A percentile compares a stretch with the other conserved stretches of the same genome.
Conservation (phyloP, 257 asterid species). For the Solanum neorickii region DNA sequence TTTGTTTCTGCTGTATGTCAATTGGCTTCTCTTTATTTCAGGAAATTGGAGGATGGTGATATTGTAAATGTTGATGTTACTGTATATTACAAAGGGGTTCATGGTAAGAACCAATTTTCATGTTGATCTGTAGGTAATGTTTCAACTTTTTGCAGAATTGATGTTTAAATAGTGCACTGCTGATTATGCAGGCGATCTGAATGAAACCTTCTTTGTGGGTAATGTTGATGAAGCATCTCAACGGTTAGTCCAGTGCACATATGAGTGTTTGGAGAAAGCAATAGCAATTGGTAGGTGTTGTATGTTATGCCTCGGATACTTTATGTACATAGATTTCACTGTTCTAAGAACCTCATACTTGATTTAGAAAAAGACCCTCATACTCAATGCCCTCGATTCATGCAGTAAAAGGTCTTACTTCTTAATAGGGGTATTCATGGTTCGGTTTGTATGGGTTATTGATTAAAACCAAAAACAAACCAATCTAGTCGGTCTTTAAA, state of each 20-base stretch:
- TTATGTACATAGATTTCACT: background rate
- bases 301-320: background rate
- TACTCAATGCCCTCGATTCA: background rate
- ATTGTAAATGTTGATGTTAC: conserved; percentile 87
- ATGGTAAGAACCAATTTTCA: conserved; percentile 35
- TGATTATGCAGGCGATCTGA: conserved; percentile 72
- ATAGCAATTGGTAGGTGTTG: conserved; percentile 62
- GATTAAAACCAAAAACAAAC: no score
- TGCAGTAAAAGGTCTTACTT: background rate
- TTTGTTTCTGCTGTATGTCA: background rate
- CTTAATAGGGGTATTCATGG: background rate
- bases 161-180: background rate
- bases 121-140: background rate
- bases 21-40: conserved; percentile 19
- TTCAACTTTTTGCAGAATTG: background rate
- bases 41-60: conserved; percentile 97
- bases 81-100: conserved; percentile 86
- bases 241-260: conserved; percentile 78
- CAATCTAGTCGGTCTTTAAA: no score
- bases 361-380: background rate
- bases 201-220: conserved; percentile 92
- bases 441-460: no score
- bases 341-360: background rate
- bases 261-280: conserved; percentile 94
- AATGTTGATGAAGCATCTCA: conserved; percentile 82